Conservation (phyloP, 2,329 filamentous ascomycete species). For the Coniella vitis region DNA sequence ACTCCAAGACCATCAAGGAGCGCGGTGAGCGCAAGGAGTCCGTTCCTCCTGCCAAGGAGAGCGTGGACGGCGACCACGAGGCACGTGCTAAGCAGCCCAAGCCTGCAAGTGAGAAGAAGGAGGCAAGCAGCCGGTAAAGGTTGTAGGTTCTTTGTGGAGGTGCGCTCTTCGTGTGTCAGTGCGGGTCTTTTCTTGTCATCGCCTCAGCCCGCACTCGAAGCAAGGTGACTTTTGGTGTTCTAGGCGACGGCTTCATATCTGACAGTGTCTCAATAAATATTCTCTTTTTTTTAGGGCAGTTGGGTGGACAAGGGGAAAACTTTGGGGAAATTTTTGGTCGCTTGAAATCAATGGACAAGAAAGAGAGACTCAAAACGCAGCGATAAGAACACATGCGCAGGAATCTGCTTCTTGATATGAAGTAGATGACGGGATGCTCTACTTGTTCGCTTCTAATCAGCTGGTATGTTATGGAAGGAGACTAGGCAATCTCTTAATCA, state of each 20-base stretch:
- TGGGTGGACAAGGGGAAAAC: background rate
- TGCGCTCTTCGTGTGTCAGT: background rate
- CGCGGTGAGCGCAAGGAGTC: slow-evolving; percentile 30
- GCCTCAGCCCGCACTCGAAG: background rate
- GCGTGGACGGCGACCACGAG: slow-evolving; percentile 54
- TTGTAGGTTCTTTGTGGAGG: background rate
- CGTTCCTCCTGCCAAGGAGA: slow-evolving; percentile 37
- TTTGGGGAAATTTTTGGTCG: background rate
- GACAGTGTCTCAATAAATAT: background rate
- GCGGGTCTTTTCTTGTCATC: background rate
- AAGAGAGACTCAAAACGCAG: background rate
- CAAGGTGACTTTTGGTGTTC: background rate
- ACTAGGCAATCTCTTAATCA: too few species aligned
- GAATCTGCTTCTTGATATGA: too few species aligned
- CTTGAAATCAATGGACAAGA: background rate
- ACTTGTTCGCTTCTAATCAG: too few species aligned
- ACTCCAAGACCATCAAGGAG: slow-evolving; percentile 48
- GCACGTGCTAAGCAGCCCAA: slow-evolving; percentile 49
- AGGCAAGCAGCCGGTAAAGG: slow-evolving; percentile 33
- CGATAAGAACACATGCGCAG: too few species aligned
- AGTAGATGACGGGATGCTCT: too few species aligned
- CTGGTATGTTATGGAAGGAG: too few species aligned
- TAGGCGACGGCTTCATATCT: slow-evolving; percentile 1
- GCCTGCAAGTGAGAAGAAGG: slow-evolving; percentile 57
- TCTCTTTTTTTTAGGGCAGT: background rate